Evolutionary conservation across 257 asterid species (phyloP).

Genomic region (Schizonepeta tenuifolia): DNA sequence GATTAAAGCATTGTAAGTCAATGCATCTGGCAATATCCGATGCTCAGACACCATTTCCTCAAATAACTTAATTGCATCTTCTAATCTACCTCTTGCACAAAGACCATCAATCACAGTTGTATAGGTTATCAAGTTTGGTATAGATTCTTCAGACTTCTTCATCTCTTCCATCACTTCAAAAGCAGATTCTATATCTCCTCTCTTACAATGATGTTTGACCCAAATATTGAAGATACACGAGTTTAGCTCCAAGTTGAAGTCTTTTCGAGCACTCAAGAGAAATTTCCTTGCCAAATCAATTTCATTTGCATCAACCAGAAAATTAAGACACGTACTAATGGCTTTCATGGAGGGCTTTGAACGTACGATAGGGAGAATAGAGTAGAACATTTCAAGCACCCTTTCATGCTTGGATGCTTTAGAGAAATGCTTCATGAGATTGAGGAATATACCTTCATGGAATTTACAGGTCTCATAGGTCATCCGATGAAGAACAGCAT

Average conservation of each 20-base stretch:
- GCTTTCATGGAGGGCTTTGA: slow-evolving; percentile 85
- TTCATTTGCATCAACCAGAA: slow-evolving; percentile 69
- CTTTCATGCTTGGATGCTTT: slow-evolving; percentile 65
- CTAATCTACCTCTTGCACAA: slow-evolving; percentile 61
- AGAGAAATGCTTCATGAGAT: slow-evolving; percentile 91
- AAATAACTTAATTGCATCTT: slow-evolving; percentile 69
- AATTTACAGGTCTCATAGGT: slow-evolving; percentile 87
- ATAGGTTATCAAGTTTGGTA: slow-evolving; percentile 86
- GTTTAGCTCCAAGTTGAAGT: slow-evolving; percentile 72
- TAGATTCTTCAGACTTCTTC: slow-evolving; percentile 64
- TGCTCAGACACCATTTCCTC: slow-evolving; percentile 87
- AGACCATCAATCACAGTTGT: slow-evolving; percentile 86
- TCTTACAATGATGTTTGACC: slow-evolving; percentile 81
- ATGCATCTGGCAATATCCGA: slow-evolving; percentile 79
- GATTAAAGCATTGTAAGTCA: slow-evolving; percentile 78
- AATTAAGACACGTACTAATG: slow-evolving; percentile 87
- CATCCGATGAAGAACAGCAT: slow-evolving; percentile 80
- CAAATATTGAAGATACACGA: slow-evolving; percentile 90
- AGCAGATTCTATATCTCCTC: slow-evolving; percentile 70
- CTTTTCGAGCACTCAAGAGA: slow-evolving; percentile 57
- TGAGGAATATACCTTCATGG: slow-evolving; percentile 78
- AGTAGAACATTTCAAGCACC: slow-evolving; percentile 75
- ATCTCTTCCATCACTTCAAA: slow-evolving; percentile 74
- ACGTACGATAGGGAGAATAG: slow-evolving; percentile 62
- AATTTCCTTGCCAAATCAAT: slow-evolving; percentile 70